Evolutionary conservation across 139 green algal species (phyloP), one percentile per base, ranked within the genome.

Genomic region (Yamagishiella unicocca): DNA sequence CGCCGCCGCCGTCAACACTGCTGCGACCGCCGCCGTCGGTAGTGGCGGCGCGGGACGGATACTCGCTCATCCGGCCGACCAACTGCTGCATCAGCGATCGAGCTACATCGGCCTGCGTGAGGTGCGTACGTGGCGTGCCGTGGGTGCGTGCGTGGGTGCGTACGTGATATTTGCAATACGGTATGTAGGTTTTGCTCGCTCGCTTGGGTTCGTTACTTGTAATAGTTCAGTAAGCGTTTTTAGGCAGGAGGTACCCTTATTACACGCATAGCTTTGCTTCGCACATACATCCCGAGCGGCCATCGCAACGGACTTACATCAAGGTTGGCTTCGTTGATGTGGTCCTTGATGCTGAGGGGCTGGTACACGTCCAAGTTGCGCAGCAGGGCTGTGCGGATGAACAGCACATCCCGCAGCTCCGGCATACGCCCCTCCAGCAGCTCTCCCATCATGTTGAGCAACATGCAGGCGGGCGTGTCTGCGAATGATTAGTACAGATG

Each of bases 381-480:
- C n/a, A 88, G 50, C 25, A 93, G 71, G 0, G 78, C 74, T 9
- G 82, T 72, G 24, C 89, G 89, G 43, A 92, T 66, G 38, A 71
- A 70, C 62, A 91, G 38, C 10, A 88, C 87, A 12, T 90, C 88
- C 37, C 83, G 71, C 17, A 53, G 21, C 4, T 74, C 33, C 4
- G 82, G 82, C 7, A 24, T 3, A 2, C 54, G 24, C 25, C 82
- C 82, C 71, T 79, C 66, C 40, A 93, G 77, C 53, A 93, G 42
- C 31, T 55, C 68, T 33, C 84, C 77, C 46, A 91, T 78, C 87
- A 93, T 85, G 70, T 84, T 61, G 29, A 92, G 83, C 50, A 89
- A 85, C 61, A 87, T 78, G 31, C 92, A 73, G 27, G 89, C 89
- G n/a, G 88, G 82, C 25, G 83, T 91, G 68, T 88, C 83, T 83